phyloP scores from a whole-genome alignment of 306 rosid genomes.

The Sechiopsis laciniata region DNA sequence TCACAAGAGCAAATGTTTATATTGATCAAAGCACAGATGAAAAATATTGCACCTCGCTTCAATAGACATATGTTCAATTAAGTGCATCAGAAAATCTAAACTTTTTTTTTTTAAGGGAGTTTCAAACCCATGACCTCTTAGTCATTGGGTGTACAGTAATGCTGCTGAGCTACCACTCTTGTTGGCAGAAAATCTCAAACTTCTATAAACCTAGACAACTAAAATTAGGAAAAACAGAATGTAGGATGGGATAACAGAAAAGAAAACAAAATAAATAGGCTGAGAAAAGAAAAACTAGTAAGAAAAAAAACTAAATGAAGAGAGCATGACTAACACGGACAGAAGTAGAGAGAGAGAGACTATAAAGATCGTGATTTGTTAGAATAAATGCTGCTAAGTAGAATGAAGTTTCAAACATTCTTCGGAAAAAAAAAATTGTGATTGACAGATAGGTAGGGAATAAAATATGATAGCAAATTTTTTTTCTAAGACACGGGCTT shows the following conservation, averaged over 20 bases:
- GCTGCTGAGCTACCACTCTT: too few relatives aligned
- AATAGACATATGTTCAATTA: background rate
- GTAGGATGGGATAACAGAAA: background rate
- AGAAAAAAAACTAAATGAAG: too few relatives aligned
- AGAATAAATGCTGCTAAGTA: background rate
- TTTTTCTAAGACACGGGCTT: background rate
- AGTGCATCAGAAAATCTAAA: background rate
- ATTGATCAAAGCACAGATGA: background rate
- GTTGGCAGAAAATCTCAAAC: background rate
- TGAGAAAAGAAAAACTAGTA: background rate
- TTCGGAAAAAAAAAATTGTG: too few relatives aligned
- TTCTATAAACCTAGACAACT: background rate
- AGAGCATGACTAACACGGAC: background rate
- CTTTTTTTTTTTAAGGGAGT: too few relatives aligned
- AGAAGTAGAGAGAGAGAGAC: background rate
- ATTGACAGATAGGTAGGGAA: background rate
- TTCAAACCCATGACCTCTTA: too few relatives aligned
- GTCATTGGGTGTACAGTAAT: too few relatives aligned
- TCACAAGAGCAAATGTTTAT: conserved; percentile 9
- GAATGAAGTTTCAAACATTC: too few relatives aligned
- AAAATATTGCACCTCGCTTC: background rate
- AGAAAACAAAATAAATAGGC: background rate
- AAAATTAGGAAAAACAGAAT: background rate
- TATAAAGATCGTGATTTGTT: background rate
- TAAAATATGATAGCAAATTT: conserved; percentile 8